phyloP scores from a whole-genome alignment of 495 filamentous ascomycete genomes.

The Penicillium malachiteum region DNA sequence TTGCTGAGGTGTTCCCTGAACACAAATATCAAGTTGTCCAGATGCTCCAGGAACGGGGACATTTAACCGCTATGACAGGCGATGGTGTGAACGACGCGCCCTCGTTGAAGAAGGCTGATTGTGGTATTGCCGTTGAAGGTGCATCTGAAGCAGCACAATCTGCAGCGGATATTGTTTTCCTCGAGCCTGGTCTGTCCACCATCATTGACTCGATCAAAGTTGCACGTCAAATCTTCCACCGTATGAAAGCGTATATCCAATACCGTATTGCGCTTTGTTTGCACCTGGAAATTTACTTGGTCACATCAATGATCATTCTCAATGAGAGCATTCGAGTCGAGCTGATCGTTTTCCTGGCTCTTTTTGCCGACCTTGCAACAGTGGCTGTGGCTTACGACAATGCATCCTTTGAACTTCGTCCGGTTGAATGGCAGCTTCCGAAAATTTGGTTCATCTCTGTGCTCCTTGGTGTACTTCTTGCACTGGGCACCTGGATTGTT shows the following conservation, averaged over 20 bases:
- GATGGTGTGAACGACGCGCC: slow-evolving; percentile 98
- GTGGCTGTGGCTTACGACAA: slow-evolving; percentile 74
- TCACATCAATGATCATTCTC: slow-evolving; percentile 72
- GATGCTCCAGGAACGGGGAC: slow-evolving; percentile 94
- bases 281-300: slow-evolving; percentile 71
- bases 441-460: slow-evolving; percentile 76
- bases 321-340: slow-evolving; percentile 67
- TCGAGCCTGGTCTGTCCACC: slow-evolving; percentile 70
- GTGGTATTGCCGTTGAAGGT: slow-evolving; percentile 70
- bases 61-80: slow-evolving; percentile 97
- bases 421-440: slow-evolving; percentile 74
- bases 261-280: slow-evolving; percentile 76
- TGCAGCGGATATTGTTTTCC: slow-evolving; percentile 73
- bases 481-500: slow-evolving; percentile 66
- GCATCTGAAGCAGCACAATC: slow-evolving; percentile 72
- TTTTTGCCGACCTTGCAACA: slow-evolving; percentile 73
- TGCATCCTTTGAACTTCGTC: slow-evolving; percentile 65
- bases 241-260: slow-evolving; percentile 78
- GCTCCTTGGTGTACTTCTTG: slow-evolving; percentile 62
- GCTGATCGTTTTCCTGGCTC: slow-evolving; percentile 69
- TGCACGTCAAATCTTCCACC: slow-evolving; percentile 73
- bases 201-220: slow-evolving; percentile 76
- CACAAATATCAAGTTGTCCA: slow-evolving; percentile 98
- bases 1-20: slow-evolving; percentile 91
- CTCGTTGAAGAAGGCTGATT: slow-evolving; percentile 92